Base-by-base conservation (phyloP, 2,329 filamentous ascomycete species). In the Hypoxylon sp. region DNA sequence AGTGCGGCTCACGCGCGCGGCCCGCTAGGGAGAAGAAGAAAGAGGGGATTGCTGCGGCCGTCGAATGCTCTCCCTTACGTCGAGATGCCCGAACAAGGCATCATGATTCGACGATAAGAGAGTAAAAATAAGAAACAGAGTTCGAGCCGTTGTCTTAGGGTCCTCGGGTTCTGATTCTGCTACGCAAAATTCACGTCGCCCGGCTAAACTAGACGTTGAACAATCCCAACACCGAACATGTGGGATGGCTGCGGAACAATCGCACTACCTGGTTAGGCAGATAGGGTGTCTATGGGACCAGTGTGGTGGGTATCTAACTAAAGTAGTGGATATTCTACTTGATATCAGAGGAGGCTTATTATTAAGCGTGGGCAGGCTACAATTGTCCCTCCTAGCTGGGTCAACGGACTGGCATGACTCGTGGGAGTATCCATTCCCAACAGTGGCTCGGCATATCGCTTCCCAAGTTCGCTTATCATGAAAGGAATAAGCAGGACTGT, bases 11-110 rank as follows among this genome's bases (percentile, higher is more conserved):
- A 53, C 64, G 45, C 60, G 41, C 36, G 61, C 67, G 64, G 64
- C 52, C 64, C 58, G 64, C 67, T 65, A 63, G 67, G 67, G 58
- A 69, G 52, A 21, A 69, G 41, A 61, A 60, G 57, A 61, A 30
- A 30, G 57, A 55, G 65, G 51, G 28, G 60, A 19, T 61, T 61
- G 28, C 48, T 30, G 58, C 58, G 41, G 13, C 60, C 43, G 10
- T 48, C 53, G 25, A 49, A 11, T 41, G 6, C 36, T 14, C 46
- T 56, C 68, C 68, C 68, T 70, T 70, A 63, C 68, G 63, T 70
- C 53, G 65, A 63, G 50, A 45, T 23, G 14, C 43, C 34, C 49
- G 17, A 41, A 46, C 13, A 19, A 19, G 38, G 3, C 43, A 38
- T 41, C 55, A 14, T 62, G 58, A 70, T 63, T 70, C 38, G 68